A percentile compares a stretch with the other conserved stretches of the same genome.
Conservation (phyloP, 768 basidiomycete species). For the Lactifluus volemus region DNA sequence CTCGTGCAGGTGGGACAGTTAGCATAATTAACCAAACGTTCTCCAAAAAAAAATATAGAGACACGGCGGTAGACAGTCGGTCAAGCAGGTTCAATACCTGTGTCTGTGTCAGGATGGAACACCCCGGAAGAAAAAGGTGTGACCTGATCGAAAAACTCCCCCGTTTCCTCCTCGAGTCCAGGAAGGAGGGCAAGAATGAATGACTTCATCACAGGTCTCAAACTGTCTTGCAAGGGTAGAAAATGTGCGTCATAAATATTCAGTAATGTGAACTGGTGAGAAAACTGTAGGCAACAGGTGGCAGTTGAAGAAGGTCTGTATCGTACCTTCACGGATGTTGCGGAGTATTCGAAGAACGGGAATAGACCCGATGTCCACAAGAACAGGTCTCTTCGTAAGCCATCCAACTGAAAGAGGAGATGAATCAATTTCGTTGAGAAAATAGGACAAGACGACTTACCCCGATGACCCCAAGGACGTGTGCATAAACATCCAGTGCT, state of each 20-base stretch:
- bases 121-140: background rate
- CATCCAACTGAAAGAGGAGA: constrained; percentile 54
- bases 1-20: constrained; percentile 77
- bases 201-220: constrained; percentile 90
- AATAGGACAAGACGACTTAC: constrained; percentile 38
- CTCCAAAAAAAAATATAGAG: constrained; percentile 87
- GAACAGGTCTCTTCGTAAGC: constrained; percentile 74
- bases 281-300: constrained; percentile 1
- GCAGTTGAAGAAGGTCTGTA: background rate
- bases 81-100: constrained; percentile 78
- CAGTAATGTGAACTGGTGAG: constrained; percentile 65
- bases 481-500: constrained; percentile 89
- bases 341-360: constrained; percentile 97
- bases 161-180: constrained; percentile 94
- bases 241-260: constrained; percentile 92
- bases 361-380: constrained; percentile 96
- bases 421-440: background rate
- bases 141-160: constrained; percentile 93
- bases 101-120: background rate
- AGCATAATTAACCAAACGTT: constrained; percentile 93
- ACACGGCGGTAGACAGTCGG: constrained; percentile 73
- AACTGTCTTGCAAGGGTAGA: constrained; percentile 67
- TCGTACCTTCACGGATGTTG: constrained; percentile 91
- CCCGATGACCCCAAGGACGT: constrained; percentile 86
- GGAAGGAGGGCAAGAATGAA: constrained; percentile 91